A percentile compares a stretch with the other conserved stretches of the same genome.
Conservation (phyloP, 2,329 filamentous ascomycete species). For the Aulographum hederae region DNA sequence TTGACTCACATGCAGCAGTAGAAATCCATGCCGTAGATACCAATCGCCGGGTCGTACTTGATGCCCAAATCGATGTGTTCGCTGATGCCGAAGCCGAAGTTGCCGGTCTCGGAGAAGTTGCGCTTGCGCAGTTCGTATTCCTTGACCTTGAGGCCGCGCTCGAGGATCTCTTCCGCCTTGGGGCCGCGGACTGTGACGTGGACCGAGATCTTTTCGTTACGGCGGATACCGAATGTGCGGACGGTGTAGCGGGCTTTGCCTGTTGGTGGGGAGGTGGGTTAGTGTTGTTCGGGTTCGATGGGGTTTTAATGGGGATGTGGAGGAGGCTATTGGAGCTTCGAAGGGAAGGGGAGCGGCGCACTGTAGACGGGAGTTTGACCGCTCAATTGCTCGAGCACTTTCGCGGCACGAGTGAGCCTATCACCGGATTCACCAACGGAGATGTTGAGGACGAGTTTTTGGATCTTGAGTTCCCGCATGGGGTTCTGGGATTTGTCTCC, state of each 20-base stretch:
- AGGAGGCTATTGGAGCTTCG: neutral
- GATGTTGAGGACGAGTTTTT: constrained; percentile 76
- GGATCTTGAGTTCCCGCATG: constrained; percentile 99
- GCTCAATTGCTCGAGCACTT: constrained; percentile 98
- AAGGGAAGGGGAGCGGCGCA: constrained; percentile 31
- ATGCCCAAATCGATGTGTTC: constrained; percentile 99
- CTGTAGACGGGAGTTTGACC: constrained; percentile 99
- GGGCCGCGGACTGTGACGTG: constrained; percentile 99
- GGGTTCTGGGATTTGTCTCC: constrained; percentile 76
- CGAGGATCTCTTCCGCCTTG: constrained; percentile 98
- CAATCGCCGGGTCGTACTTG: constrained; percentile 97
- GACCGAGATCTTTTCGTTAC: constrained; percentile 99
- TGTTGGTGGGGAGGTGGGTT: no score
- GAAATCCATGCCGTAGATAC: constrained; percentile 99
- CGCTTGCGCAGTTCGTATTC: constrained; percentile 98
- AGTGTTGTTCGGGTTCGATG: constrained; percentile 2
- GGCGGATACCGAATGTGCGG: constrained; percentile 99
- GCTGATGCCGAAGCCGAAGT: constrained; percentile 99
- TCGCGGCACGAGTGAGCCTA: constrained; percentile 98
- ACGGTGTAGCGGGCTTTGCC: constrained; percentile 99
- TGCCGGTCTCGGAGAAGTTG: constrained; percentile 99
- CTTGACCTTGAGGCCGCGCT: constrained; percentile 99
- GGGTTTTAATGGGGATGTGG: neutral
- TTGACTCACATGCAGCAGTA: constrained; percentile 90
- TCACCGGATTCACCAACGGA: constrained; percentile 99